Base-by-base conservation (phyloP, 1,284 basidiomycete genomes). In the Omphalotus olearius region DNA sequence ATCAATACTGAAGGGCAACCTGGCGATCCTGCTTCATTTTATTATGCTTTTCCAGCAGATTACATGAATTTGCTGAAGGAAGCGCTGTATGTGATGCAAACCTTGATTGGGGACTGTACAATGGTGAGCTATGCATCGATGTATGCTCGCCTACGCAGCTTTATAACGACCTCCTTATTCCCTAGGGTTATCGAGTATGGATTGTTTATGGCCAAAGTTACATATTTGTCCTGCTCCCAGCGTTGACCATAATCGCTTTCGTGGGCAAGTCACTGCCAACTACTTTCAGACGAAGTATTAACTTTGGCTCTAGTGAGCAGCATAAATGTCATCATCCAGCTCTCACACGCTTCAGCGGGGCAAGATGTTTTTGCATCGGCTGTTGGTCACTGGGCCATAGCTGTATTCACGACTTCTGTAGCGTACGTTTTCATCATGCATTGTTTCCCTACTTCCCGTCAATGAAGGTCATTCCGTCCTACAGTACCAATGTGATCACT, bases 111-210 rank as follows among this genome's bases (percentile, higher is more conserved):
- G 5, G 49, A 50, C 25, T 50, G 40, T 44, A 44, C 49, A 25
- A 50, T 50, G 42, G 49, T 50, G 33, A 18, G 28, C n/a, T n/a
- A 14, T n/a, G 18, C 3, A 33, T 20, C n/a, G 33, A 28, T 6
- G 6, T n/a, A 13, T 6, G 16, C 4, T 23, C 30, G 14, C 14
- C 5, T 37, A 18, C 14, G 28, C 30, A 10, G 30, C 13, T 33
- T 16, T 1, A 35, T 23, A 17, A 36, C 9, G 23, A 46, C n/a
- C 23, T 16, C 25, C 28, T 10, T 23, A 14, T 33, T 5, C 11
- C 6, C 30, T 33, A 50, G 49, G 43, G 43, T n/a, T 50, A 50
- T 25, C 40, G 49, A 10, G 40, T 50, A 17, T 50, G 49, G 49
- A 28, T 50, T 13, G 49, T 50, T 13, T 50, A 45, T 25, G 43